Conservation (phyloP, 805 yeast genomes). For the Candida mattraensis region DNA sequence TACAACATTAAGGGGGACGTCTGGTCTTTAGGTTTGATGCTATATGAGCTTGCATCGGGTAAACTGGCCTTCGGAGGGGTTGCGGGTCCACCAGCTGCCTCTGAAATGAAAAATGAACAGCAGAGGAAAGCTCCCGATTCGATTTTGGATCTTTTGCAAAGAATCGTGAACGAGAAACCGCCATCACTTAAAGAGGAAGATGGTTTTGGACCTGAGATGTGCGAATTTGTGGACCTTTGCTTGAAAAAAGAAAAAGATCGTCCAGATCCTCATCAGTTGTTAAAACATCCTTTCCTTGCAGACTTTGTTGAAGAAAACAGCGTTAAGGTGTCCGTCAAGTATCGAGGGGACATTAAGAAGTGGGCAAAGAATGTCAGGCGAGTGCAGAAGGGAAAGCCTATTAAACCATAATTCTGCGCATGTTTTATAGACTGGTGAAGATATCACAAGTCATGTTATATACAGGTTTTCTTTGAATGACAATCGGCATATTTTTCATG, state of each 20-base stretch:
- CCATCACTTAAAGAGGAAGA: conserved; percentile 57
- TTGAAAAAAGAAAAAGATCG: conserved; percentile 72
- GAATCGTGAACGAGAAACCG: conserved; percentile 91
- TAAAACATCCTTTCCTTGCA: conserved; percentile 38
- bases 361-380: conserved; percentile 40
- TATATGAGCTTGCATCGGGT: conserved; percentile 87
- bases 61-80: conserved; percentile 69
- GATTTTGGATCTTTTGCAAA: conserved; percentile 82
- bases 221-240: conserved; percentile 72
- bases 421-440: too few relatives aligned
- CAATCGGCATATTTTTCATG: conserved; percentile 21
- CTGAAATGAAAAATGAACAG: conserved; percentile 21
- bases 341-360: conserved; percentile 30
- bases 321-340: conserved; percentile 22
- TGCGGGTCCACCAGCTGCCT: conserved; percentile 36
- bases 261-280: conserved; percentile 70
- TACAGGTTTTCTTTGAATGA: too few relatives aligned
- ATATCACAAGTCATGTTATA: too few relatives aligned
- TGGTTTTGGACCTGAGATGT: conserved; percentile 50
- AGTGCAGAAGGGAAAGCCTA: conserved; percentile 36
- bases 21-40: conserved; percentile 93
- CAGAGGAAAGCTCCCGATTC: conserved; percentile 62
- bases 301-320: conserved; percentile 36
- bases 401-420: conserved; percentile 14
- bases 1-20: conserved; percentile 96